A percentile compares a stretch with the other conserved stretches of the same genome.
Conservation (phyloP, 2,329 filamentous ascomycete genomes). For the Leptographium flavum region DNA sequence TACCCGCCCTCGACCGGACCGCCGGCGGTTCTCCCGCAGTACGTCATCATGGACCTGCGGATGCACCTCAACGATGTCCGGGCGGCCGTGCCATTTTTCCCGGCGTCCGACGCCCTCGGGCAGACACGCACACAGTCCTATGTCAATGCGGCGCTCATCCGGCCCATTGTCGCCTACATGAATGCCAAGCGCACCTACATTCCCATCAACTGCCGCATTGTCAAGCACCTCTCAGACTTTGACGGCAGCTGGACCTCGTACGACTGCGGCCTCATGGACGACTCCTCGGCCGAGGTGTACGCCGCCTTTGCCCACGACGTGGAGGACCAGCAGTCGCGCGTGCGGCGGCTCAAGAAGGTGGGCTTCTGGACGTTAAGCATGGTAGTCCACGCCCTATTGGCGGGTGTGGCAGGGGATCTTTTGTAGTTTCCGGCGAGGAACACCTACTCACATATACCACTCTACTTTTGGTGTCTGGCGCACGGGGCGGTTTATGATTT, state of each 20-base stretch:
- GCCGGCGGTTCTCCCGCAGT: conserved; percentile 51
- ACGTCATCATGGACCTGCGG: conserved; percentile 86
- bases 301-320: conserved; percentile 87
- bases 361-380: conserved; percentile 92
- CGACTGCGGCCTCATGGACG: conserved; percentile 87
- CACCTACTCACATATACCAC: not conserved
- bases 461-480: not conserved
- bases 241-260: conserved; percentile 92
- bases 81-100: conserved; percentile 79
- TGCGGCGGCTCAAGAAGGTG: conserved; percentile 77
- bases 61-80: conserved; percentile 91
- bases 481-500: no score
- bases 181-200: conserved; percentile 93
- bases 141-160: conserved; percentile 86
- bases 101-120: conserved; percentile 10
- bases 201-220: conserved; percentile 83
- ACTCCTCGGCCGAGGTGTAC: conserved; percentile 86
- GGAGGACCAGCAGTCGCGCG: conserved; percentile 72
- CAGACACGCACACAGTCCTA: conserved; percentile 75
- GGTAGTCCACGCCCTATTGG: conserved; percentile 83
- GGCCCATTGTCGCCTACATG: conserved; percentile 96
- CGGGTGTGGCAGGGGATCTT: conserved; percentile 81
- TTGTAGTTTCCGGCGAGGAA: conserved; percentile 18
- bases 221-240: conserved; percentile 80
- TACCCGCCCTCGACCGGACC: not conserved